Conservation (phyloP, 2,329 filamentous ascomycete species). For the Coniochaeta ligniaria region DNA sequence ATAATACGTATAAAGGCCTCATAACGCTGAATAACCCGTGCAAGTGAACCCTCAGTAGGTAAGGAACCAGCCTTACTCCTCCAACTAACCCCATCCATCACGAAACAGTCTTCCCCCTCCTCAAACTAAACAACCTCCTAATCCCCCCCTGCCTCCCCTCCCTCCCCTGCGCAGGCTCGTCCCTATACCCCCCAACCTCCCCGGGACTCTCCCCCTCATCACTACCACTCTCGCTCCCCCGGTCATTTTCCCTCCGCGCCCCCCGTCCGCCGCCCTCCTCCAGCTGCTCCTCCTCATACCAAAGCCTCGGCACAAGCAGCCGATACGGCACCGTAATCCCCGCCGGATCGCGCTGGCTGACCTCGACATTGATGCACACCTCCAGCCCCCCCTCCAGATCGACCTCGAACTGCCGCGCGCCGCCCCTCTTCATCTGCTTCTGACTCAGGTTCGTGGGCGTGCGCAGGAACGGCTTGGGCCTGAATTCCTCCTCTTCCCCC, state of each 20-base stretch:
- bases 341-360: constrained; percentile 75
- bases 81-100: not conserved
- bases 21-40: not conserved
- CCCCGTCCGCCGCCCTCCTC: constrained; percentile 8
- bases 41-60: not conserved
- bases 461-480: constrained; percentile 49
- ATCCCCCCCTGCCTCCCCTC: constrained; percentile 26
- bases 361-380: constrained; percentile 82
- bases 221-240: not conserved
- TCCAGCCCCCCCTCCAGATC: constrained; percentile 80
- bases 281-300: constrained; percentile 40
- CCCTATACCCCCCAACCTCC: not conserved
- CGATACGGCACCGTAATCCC: constrained; percentile 86
- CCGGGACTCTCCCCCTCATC: not conserved
- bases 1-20: not conserved
- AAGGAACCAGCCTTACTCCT: not conserved
- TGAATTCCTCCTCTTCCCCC: constrained; percentile 5
- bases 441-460: constrained; percentile 61
- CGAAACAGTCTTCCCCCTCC: constrained; percentile 14
- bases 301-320: constrained; percentile 73
- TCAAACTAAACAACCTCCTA: constrained; percentile 38
- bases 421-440: constrained; percentile 54
- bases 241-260: not conserved
- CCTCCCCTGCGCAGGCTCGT: constrained; percentile 7
- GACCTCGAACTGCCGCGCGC: constrained; percentile 50